Base-by-base conservation (phyloP, 805 yeast species). In the Scheffersomyces lignosus region DNA sequence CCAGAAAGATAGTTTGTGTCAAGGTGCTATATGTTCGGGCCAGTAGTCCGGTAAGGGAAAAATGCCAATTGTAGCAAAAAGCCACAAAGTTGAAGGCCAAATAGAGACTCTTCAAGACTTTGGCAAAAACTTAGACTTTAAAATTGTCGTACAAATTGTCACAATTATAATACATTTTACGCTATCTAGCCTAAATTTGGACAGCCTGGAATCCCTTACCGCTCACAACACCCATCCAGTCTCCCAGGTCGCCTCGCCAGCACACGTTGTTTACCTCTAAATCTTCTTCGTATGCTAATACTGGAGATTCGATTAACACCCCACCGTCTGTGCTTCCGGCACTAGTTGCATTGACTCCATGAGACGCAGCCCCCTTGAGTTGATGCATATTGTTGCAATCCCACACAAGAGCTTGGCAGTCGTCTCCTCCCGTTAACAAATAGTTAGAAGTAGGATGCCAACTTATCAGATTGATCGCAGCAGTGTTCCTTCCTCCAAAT, bases 361-460 rank as follows among this genome's bases (percentile, higher is more conserved):
- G 25, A 6, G 33, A 7, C 8, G 37, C n/a, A 4, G 31, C 9
- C 4, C 15, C 12, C 17, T 27, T 29, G 17, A 34, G 14, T 3
- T 20, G 18, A 13, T 34, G 36, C 8, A 66, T 33, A 33, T 54
- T 52, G 40, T 60, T 66, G 36, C 82, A 60, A 53, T 85, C 89
- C 82, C 89, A 82, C 13, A 80, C 67, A 18, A 84, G 59, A 1
- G 82, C 82, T 56, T 83, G 89, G 56, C 93, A 78, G 58, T 80
- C 85, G 63, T 83, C 82, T 49, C 83, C 73, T 48, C 96, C 81
- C 1, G 81, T 73, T 12, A 80, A 48, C 14, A 91, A 58, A 18
- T 74, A 58, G 42, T 83, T 80, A 22, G 80, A 73, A 1, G 74
- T 58, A 0, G 98, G 97, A 49, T 90, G 91, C 97, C 97, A 91